Conservation (phyloP, 768 basidiomycete species). For the Mycena rosella region DNA sequence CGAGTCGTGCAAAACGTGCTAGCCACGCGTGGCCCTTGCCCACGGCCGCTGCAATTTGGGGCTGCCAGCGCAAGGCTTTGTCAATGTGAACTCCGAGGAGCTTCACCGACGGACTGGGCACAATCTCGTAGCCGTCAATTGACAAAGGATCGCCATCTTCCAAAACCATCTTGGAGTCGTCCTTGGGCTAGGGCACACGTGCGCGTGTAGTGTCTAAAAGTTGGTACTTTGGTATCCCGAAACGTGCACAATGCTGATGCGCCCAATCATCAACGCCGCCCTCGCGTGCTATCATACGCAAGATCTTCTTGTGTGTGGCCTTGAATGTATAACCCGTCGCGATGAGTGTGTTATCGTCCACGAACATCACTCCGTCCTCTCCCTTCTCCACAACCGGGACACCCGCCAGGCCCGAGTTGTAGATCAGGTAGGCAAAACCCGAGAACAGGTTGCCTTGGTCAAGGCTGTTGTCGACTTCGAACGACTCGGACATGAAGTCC, state of each 20-base stretch:
- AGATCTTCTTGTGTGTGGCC: constrained; percentile 28
- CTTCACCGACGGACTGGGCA: constrained; percentile 34
- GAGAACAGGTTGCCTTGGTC: constrained; percentile 42
- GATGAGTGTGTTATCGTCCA: constrained; percentile 39
- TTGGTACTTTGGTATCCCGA: constrained; percentile 40
- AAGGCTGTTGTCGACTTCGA: constrained; percentile 33
- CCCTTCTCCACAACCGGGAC: neutral
- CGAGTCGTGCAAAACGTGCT: constrained; percentile 26
- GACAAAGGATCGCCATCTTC: neutral
- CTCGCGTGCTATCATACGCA: constrained; percentile 28
- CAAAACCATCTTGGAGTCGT: neutral
- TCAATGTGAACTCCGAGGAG: constrained; percentile 51
- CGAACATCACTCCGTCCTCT: constrained; percentile 20
- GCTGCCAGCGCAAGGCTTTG: constrained; percentile 42
- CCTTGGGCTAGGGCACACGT: neutral
- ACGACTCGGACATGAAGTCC: constrained; percentile 33
- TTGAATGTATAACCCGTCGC: too few relatives aligned
- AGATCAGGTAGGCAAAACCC: constrained; percentile 39
- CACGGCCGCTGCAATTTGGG: constrained; percentile 37
- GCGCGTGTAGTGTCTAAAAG: constrained; percentile 22
- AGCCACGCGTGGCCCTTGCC: constrained; percentile 33
- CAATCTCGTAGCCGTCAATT: constrained; percentile 27
- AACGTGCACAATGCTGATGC: constrained; percentile 40
- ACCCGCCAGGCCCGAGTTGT: constrained; percentile 36
- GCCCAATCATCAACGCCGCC: constrained; percentile 46